phyloP scores from a whole-genome alignment of 2,329 filamentous ascomycete genomes.

The Epichloe gansuensis region DNA sequence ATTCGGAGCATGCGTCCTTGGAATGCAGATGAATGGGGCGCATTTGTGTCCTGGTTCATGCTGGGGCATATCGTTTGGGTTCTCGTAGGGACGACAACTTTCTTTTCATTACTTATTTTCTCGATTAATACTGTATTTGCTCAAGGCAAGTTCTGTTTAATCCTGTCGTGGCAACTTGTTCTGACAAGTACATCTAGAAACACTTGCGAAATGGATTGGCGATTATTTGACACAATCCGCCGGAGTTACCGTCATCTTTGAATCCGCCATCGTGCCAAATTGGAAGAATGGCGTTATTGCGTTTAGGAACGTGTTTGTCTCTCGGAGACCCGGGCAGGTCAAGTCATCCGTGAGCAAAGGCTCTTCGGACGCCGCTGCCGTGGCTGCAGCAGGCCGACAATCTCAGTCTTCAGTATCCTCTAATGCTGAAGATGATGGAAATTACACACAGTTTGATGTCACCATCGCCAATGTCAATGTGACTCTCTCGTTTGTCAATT shows the following conservation, averaged over 20 bases:
- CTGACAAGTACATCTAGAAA: constrained; percentile 46
- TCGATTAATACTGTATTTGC: constrained; percentile 93
- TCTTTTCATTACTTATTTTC: constrained; percentile 83
- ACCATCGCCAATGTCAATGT: constrained; percentile 94
- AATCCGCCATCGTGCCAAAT: constrained; percentile 92
- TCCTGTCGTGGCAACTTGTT: neutral
- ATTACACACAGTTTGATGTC: constrained; percentile 95
- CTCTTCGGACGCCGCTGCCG: constrained; percentile 75
- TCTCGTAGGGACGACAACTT: constrained; percentile 91
- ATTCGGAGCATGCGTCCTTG: constrained; percentile 89
- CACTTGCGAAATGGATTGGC: constrained; percentile 80
- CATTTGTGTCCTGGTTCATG: constrained; percentile 87
- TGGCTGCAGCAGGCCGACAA: constrained; percentile 60
- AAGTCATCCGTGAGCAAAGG: constrained; percentile 83
- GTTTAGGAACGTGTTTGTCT: constrained; percentile 94
- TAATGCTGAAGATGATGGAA: constrained; percentile 62
- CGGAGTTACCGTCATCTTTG: constrained; percentile 87
- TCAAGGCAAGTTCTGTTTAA: constrained; percentile 48
- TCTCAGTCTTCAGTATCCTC: constrained; percentile 20
- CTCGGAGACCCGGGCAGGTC: constrained; percentile 71
- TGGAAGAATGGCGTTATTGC: constrained; percentile 94
- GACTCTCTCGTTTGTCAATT: constrained; percentile 92
- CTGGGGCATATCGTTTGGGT: constrained; percentile 91
- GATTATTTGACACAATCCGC: constrained; percentile 93
- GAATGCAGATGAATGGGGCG: constrained; percentile 92